Evolutionary conservation across 2,329 filamentous ascomycete genomes (phyloP).

Genomic region (Neophaeococcomyces mojaviensis): DNA sequence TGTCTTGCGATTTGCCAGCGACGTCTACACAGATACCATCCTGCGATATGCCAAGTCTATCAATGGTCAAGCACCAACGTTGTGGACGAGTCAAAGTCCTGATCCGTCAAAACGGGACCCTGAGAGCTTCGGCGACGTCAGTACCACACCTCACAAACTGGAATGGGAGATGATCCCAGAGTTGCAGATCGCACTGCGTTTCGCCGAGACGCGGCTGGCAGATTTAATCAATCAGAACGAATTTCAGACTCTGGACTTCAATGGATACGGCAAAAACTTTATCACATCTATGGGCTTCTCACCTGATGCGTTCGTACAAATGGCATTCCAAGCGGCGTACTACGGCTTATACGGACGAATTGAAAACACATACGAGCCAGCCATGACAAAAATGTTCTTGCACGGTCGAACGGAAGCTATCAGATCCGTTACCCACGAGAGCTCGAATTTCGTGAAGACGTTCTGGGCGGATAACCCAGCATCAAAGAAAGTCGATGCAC

Average conservation of each 20-base stretch:
- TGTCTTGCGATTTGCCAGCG: constrained; percentile 89
- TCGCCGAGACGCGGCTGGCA: constrained; percentile 87
- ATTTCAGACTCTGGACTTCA: constrained; percentile 85
- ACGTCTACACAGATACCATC: constrained; percentile 96
- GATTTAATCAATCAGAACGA: constrained; percentile 96
- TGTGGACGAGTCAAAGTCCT: constrained; percentile 86
- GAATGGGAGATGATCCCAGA: constrained; percentile 98
- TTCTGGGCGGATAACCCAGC: constrained; percentile 91
- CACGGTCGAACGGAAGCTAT: constrained; percentile 94
- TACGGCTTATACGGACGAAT: constrained; percentile 91
- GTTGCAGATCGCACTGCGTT: constrained; percentile 80
- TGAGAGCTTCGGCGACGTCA: constrained; percentile 84
- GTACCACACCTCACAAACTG: constrained; percentile 86
- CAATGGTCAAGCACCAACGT: constrained; percentile 81
- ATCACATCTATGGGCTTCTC: constrained; percentile 97
- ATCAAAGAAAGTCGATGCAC: constrained; percentile 73
- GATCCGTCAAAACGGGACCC: constrained; percentile 90
- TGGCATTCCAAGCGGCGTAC: constrained; percentile 98
- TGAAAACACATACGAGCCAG: constrained; percentile 93
- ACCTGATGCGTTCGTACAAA: constrained; percentile 94
- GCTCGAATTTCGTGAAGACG: constrained; percentile 70
- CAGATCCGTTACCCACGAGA: constrained; percentile 73
- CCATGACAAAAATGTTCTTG: constrained; percentile 92
- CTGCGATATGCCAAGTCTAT: constrained; percentile 90
- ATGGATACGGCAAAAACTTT: constrained; percentile 89